Percentiles rank a stretch among this genome's conserved stretches.
These are phyloP conservation scores for Exophiala spinifera DNA, from an alignment of 2,329 filamentous ascomycete species.

Conservation along the genomic window DNA sequence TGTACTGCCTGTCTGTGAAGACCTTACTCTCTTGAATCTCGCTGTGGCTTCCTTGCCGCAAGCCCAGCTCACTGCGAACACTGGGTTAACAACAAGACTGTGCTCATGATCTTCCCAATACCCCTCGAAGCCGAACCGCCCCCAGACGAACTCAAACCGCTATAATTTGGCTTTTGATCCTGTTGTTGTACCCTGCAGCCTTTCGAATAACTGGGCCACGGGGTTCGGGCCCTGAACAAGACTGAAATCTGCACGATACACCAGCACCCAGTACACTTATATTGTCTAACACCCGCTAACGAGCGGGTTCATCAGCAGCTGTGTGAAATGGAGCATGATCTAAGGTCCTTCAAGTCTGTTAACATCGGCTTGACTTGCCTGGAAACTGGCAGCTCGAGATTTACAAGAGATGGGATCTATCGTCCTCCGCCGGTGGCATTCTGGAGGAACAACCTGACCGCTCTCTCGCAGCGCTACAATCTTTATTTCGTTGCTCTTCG, in stretches of 20 bases:
- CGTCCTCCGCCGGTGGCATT: conserved; percentile 34
- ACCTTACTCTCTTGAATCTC: not conserved
- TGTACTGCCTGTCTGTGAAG: not conserved
- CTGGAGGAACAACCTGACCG: conserved; percentile 48
- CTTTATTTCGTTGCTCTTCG: conserved; percentile 45
- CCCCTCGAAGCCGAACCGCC: conserved; percentile 7
- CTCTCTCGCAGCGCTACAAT: conserved; percentile 47
- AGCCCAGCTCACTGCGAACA: not conserved
- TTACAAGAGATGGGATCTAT: conserved; percentile 33
- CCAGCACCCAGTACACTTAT: not conserved
- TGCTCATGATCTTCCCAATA: conserved; percentile 11
- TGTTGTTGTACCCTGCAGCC: not conserved
- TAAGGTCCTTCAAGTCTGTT: conserved; percentile 23
- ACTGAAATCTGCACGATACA: not conserved
- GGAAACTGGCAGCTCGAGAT: conserved; percentile 31
- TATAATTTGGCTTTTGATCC: not conserved
- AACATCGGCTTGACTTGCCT: conserved; percentile 19
- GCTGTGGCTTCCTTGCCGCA: not conserved
- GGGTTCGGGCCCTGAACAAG: not conserved
- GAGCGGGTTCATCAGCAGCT: not conserved
- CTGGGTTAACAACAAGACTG: not conserved
- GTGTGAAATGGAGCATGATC: conserved; percentile 23
- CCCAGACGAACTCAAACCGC: conserved; percentile 19
- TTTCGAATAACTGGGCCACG: not conserved
- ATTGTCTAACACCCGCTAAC: not conserved